Evolutionary conservation across 257 asterid species (phyloP).

Genomic region (Nemophila menziesii): DNA sequence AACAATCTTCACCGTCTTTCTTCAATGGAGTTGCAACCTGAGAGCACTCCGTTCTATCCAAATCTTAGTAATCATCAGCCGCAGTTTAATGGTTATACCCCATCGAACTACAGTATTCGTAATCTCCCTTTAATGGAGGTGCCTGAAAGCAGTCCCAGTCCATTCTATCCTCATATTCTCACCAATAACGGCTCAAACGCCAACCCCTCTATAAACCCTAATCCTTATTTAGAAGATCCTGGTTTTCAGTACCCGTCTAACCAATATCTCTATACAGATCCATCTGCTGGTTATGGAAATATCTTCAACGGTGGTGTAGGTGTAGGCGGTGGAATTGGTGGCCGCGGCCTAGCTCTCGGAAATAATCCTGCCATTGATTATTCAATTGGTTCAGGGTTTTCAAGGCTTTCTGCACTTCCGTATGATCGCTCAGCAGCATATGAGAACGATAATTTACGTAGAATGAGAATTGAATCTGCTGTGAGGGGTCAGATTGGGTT

Average conservation of each 20-base stretch:
- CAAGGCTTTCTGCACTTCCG: constrained; percentile 4
- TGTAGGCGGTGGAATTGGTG: background rate
- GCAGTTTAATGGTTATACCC: too few species aligned
- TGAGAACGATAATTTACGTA: constrained; percentile 10
- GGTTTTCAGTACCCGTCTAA: background rate
- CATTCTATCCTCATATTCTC: too few species aligned
- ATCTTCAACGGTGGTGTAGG: background rate
- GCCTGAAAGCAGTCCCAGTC: too few species aligned
- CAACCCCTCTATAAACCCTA: background rate
- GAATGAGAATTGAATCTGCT: constrained; percentile 29
- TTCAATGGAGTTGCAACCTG: too few species aligned
- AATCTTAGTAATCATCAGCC: too few species aligned
- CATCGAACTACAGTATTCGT: too few species aligned
- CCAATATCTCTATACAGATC: background rate
- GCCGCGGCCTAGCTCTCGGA: constrained; percentile 2
- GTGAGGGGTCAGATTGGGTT: constrained; percentile 19
- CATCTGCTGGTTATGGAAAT: background rate
- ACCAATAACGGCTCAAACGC: too few species aligned
- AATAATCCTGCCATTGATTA: background rate
- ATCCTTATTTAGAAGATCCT: constrained; percentile 2
- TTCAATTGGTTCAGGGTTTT: background rate
- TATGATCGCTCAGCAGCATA: background rate
- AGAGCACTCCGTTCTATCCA: too few species aligned
- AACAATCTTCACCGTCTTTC: too few species aligned
- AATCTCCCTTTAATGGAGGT: too few species aligned